A percentile compares a stretch with the other conserved stretches of the same genome.
Evolutionary conservation across 768 basidiomycete species (phyloP).

Genomic region (Gloeopeniophorella convolvens): DNA sequence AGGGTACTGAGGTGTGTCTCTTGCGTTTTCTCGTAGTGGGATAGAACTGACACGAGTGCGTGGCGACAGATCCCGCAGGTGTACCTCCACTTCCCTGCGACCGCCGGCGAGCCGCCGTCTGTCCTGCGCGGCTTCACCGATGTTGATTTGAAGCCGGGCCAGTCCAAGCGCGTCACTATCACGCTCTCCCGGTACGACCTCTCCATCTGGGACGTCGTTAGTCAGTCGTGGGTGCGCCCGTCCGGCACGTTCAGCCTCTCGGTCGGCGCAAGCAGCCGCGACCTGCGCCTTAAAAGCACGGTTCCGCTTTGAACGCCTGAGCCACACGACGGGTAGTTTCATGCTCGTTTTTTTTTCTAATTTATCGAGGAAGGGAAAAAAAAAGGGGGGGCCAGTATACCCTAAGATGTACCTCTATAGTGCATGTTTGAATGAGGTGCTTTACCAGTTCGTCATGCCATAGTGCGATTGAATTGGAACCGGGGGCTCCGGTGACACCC

Average conservation of each 20-base stretch:
- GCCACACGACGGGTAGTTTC: too few relatives aligned
- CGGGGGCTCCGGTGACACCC: too few relatives aligned
- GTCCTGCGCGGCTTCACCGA: constrained; percentile 36
- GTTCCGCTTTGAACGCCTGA: constrained; percentile 3
- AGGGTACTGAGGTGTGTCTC: constrained; percentile 56
- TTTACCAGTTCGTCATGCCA: too few relatives aligned
- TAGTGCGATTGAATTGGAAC: too few relatives aligned
- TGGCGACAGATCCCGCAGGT: constrained; percentile 62
- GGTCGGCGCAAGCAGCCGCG: constrained; percentile 25
- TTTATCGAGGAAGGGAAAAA: too few relatives aligned
- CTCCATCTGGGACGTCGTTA: constrained; percentile 30
- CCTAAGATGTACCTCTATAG: too few relatives aligned
- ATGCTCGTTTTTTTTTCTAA: not conserved
- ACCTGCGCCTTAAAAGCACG: constrained; percentile 8
- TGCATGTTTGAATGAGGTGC: too few relatives aligned
- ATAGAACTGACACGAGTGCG: not conserved
- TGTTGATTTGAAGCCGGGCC: constrained; percentile 20
- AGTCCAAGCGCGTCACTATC: constrained; percentile 18
- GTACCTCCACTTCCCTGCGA: constrained; percentile 61
- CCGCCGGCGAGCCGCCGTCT: constrained; percentile 63
- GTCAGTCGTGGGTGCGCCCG: constrained; percentile 31
- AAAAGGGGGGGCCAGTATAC: too few relatives aligned
- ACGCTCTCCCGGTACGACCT: constrained; percentile 22
- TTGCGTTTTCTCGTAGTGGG: not conserved
- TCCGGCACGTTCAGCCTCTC: constrained; percentile 27